Evolutionary conservation across 2,329 filamentous ascomycete genomes (phyloP).

Genomic region (Rutstroemia sp.): DNA sequence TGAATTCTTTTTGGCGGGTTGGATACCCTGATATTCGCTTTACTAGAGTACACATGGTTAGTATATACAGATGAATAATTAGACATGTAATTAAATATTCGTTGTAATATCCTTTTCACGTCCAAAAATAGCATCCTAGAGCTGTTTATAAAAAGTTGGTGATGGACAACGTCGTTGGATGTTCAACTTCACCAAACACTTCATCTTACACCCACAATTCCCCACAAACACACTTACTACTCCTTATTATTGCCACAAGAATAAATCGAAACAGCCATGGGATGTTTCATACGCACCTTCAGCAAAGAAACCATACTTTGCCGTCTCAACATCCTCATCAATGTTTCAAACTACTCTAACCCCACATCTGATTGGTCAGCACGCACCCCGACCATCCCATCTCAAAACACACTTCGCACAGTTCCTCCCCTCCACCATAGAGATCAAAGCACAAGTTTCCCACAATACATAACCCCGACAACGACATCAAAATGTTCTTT

Average conservation of each 20-base stretch:
- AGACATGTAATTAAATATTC: too few species aligned
- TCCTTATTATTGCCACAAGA: neutral
- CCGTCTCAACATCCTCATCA: neutral
- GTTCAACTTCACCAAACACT: too few species aligned
- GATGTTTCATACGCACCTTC: neutral
- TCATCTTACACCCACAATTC: too few species aligned
- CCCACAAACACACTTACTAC: too few species aligned
- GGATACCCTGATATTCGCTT: neutral
- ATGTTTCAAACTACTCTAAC: neutral
- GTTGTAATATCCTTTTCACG: too few species aligned
- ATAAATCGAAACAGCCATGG: neutral
- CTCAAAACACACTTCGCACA: slow-evolving; percentile 9
- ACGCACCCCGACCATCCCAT: neutral
- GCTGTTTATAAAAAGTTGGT: too few species aligned
- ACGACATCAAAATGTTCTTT: neutral
- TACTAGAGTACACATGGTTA: neutral
- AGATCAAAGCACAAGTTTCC: slow-evolving; percentile 10
- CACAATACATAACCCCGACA: neutral
- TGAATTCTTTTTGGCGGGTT: neutral
- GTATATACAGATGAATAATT: neutral
- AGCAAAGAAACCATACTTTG: neutral
- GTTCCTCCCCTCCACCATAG: neutral
- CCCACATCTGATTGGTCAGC: neutral
- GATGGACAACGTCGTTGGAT: too few species aligned
- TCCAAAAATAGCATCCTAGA: too few species aligned